These are phyloP conservation scores for Parsonsia alboflavescens DNA, from an alignment of 257 asterid species.

Conservation along the genomic window DNA sequence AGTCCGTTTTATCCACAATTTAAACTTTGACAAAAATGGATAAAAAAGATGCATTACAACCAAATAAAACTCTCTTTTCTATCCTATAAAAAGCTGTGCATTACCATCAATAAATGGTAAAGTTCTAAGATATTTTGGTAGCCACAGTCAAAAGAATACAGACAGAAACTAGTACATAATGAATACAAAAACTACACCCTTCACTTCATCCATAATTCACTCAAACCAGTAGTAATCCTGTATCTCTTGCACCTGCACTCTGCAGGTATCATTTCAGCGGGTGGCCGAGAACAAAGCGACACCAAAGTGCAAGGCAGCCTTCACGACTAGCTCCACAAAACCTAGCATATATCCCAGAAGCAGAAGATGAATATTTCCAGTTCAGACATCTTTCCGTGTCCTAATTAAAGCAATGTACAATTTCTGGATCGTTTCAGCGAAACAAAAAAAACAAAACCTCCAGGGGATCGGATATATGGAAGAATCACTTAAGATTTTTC, in stretches of 20 bases:
- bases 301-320: no score
- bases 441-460: background rate
- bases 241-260: background rate
- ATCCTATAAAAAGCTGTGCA: background rate
- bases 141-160: background rate
- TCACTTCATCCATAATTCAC: background rate
- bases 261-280: background rate
- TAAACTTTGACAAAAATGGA: background rate
- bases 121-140: background rate
- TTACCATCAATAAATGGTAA: no score
- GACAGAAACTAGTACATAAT: background rate
- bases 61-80: background rate
- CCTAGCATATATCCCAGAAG: background rate
- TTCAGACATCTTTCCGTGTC: background rate
- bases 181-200: background rate
- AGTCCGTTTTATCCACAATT: background rate
- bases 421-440: no score
- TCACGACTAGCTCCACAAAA: background rate
- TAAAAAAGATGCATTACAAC: background rate
- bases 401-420: conserved; percentile 8
- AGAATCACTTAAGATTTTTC: conserved; percentile 25
- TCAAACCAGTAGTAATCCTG: background rate
- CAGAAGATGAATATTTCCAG: background rate
- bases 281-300: no score
- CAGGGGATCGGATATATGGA: background rate